These are phyloP conservation scores for Zygotorulaspora mrakii DNA, from an alignment of 1,139 yeast species.

Conservation along the genomic window DNA sequence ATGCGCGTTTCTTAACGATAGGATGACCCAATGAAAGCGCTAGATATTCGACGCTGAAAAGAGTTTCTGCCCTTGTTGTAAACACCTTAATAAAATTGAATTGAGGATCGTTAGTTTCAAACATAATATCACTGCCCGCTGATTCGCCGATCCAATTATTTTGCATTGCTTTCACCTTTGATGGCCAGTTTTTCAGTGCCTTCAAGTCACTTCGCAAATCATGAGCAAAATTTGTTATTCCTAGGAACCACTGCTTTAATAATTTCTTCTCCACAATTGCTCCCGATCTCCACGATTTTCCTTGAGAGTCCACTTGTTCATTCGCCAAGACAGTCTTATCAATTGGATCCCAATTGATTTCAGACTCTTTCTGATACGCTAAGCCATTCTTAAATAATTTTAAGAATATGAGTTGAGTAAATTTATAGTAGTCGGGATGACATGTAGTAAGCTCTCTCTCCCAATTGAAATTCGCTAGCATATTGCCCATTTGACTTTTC, in stretches of 20 bases:
- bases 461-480: slow-evolving; percentile 93
- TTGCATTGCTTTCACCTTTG: slow-evolving; percentile 85
- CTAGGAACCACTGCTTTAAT: slow-evolving; percentile 88
- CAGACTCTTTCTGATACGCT: slow-evolving; percentile 82
- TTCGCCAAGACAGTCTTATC: slow-evolving; percentile 93
- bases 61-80: slow-evolving; percentile 88
- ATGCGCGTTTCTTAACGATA: slow-evolving; percentile 42
- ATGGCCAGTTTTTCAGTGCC: slow-evolving; percentile 72
- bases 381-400: slow-evolving; percentile 68
- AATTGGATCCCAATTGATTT: slow-evolving; percentile 96
- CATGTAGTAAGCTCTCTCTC: slow-evolving; percentile 86
- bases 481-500: slow-evolving; percentile 73
- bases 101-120: slow-evolving; percentile 33
- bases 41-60: slow-evolving; percentile 74
- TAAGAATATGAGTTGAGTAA: slow-evolving; percentile 85
- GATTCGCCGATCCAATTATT: slow-evolving; percentile 91
- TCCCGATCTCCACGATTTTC: slow-evolving; percentile 95
- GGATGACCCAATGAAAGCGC: slow-evolving; percentile 77
- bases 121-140: slow-evolving; percentile 66
- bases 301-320: slow-evolving; percentile 90
- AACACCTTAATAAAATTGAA: slow-evolving; percentile 48
- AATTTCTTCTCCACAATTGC: slow-evolving; percentile 80
- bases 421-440: slow-evolving; percentile 79
- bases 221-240: slow-evolving; percentile 76
- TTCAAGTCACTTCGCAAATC: slow-evolving; percentile 61